phyloP scores from a whole-genome alignment of 225 moss, liverwort and hornwort genomes.

The Anthoceros angustus region DNA sequence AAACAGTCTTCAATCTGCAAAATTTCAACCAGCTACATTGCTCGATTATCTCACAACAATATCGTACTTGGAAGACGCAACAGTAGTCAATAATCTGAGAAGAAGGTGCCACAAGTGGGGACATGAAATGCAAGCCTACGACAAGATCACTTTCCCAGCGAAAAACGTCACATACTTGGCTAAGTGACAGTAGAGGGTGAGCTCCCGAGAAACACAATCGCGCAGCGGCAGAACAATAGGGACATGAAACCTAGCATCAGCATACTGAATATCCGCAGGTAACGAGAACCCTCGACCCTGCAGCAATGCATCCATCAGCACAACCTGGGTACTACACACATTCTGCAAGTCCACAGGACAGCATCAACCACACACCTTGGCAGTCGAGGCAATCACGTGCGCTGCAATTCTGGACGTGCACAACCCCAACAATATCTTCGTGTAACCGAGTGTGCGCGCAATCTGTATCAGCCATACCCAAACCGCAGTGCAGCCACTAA shows the following conservation, averaged over 20 bases:
- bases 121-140: neutral
- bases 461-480: conserved; percentile 24
- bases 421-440: conserved; percentile 62
- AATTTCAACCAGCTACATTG: neutral
- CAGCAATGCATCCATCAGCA: neutral
- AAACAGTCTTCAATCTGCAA: conserved; percentile 56
- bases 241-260: conserved; percentile 77
- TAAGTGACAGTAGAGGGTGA: conserved; percentile 55
- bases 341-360: neutral
- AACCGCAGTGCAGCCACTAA: too few relatives aligned
- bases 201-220: conserved; percentile 66
- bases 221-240: conserved; percentile 70
- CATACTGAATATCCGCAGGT: conserved; percentile 68
- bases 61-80: neutral
- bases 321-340: neutral
- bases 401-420: conserved; percentile 83
- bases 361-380: conserved; percentile 37
- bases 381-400: conserved; percentile 58
- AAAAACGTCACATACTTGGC: conserved; percentile 39
- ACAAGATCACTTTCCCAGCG: neutral
- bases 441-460: conserved; percentile 55
- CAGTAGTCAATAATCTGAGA: neutral
- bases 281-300: conserved; percentile 92
- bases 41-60: neutral
- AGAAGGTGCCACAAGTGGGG: neutral